phyloP scores from a whole-genome alignment of 2,329 filamentous ascomycete genomes.

The Colletotrichum musicola region DNA sequence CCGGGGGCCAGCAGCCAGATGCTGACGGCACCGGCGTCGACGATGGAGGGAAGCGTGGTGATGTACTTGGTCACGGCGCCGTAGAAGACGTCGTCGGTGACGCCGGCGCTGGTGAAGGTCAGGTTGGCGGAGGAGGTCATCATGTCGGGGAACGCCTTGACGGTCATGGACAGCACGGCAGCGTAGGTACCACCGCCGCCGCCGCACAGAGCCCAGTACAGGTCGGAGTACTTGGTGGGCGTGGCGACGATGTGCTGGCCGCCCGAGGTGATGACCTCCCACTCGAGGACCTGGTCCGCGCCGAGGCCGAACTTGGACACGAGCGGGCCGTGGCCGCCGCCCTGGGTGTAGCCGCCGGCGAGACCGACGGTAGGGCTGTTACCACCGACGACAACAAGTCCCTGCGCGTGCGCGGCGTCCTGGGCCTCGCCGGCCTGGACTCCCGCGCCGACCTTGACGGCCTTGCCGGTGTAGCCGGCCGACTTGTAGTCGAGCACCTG shows the following conservation, averaged over 20 bases:
- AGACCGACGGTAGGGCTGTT: constrained; percentile 64
- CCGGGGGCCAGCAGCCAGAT: constrained; percentile 29
- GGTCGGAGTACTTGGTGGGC: constrained; percentile 57
- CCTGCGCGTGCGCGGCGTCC: constrained; percentile 50
- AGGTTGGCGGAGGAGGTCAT: constrained; percentile 59
- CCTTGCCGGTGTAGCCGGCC: constrained; percentile 58
- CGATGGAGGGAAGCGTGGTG: constrained; percentile 23
- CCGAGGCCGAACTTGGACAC: constrained; percentile 61
- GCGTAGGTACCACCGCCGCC: constrained; percentile 66
- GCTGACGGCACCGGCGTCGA: constrained; percentile 34
- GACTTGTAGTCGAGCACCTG: constrained; percentile 43
- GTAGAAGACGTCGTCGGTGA: constrained; percentile 42
- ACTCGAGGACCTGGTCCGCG: constrained; percentile 65
- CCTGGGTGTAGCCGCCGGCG: constrained; percentile 67
- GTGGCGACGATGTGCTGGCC: constrained; percentile 58
- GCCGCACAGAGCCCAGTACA: constrained; percentile 68
- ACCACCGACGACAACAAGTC: constrained; percentile 60
- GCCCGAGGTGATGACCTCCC: constrained; percentile 60
- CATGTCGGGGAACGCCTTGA: constrained; percentile 45
- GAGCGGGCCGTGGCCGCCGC: constrained; percentile 66
- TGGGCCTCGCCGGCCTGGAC: constrained; percentile 59
- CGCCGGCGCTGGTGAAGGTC: constrained; percentile 48
- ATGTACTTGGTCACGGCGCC: constrained; percentile 38
- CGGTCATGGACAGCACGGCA: constrained; percentile 63
- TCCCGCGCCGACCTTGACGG: constrained; percentile 63